Conservation (phyloP, 1,284 basidiomycete genomes). For the Malassezia arunalokei region DNA sequence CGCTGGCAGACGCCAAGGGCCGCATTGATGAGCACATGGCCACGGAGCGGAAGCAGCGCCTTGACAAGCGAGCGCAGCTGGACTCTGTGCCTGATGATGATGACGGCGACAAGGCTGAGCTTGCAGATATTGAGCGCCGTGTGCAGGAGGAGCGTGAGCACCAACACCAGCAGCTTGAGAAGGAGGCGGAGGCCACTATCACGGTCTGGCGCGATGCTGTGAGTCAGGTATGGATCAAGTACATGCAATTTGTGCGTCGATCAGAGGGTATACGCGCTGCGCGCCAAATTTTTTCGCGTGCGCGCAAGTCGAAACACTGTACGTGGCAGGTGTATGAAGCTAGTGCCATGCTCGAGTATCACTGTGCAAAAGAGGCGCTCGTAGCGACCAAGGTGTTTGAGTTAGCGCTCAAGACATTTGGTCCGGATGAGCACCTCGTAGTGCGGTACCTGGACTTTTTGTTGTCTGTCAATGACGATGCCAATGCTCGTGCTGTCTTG, state of each 20-base stretch:
- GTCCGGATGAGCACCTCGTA: slow-evolving; percentile 64
- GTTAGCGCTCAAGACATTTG: slow-evolving; percentile 74
- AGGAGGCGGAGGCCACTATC: slow-evolving; percentile 47
- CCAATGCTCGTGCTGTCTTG: slow-evolving; percentile 87
- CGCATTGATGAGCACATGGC: slow-evolving; percentile 44
- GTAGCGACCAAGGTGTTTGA: slow-evolving; percentile 89
- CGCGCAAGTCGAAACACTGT: slow-evolving; percentile 69
- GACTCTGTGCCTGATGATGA: slow-evolving; percentile 35
- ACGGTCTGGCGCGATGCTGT: slow-evolving; percentile 49
- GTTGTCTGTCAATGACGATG: slow-evolving; percentile 87
- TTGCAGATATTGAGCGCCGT: slow-evolving; percentile 55
- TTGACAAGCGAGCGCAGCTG: slow-evolving; percentile 16
- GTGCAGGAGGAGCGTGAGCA: slow-evolving; percentile 35
- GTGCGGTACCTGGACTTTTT: slow-evolving; percentile 81
- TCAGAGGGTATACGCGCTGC: slow-evolving; percentile 70
- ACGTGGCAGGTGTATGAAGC: slow-evolving; percentile 88
- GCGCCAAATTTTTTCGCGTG: slow-evolving; percentile 67
- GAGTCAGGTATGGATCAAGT: slow-evolving; percentile 60
- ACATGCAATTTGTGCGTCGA: slow-evolving; percentile 81
- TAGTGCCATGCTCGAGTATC: slow-evolving; percentile 85
- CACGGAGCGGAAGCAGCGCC: slow-evolving; percentile 19
- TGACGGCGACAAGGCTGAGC: slow-evolving; percentile 47
- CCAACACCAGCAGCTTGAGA: slow-evolving; percentile 25
- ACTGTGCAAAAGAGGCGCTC: slow-evolving; percentile 70
- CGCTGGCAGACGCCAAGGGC: slow-evolving; percentile 50